Conservation (phyloP, 768 basidiomycete species). For the Cubamyces sp. region DNA sequence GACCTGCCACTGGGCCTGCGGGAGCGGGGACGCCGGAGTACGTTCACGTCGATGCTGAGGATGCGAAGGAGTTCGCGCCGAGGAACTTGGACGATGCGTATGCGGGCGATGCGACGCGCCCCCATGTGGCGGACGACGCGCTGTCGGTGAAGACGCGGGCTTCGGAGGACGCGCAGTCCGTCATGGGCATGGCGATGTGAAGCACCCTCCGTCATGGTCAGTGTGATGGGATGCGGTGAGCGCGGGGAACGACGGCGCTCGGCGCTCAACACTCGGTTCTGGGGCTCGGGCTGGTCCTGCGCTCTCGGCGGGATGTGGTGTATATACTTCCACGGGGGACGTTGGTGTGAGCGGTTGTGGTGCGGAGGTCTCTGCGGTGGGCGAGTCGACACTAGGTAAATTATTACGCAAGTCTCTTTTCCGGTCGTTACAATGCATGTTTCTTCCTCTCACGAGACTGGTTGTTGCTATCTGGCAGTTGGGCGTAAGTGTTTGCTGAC, state of each 20-base stretch:
- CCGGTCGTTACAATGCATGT: conserved; percentile 8
- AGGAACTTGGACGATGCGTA: conserved; percentile 28
- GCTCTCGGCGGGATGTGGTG: neutral
- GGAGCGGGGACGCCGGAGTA: conserved; percentile 6
- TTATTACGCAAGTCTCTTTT: conserved; percentile 18
- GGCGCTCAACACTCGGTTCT: neutral
- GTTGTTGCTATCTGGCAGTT: too few relatives aligned
- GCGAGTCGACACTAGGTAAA: conserved; percentile 5
- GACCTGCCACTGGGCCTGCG: neutral
- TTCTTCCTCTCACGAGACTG: neutral
- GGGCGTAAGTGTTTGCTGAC: too few relatives aligned
- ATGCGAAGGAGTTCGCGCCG: neutral
- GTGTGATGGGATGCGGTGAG: too few relatives aligned
- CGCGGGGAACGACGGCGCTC: too few relatives aligned
- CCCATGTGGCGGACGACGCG: conserved; percentile 12
- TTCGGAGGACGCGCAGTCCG: conserved; percentile 14
- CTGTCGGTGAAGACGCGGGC: conserved; percentile 14
- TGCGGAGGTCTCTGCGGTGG: too few relatives aligned
- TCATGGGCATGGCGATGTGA: conserved; percentile 23
- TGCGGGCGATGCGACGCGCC: conserved; percentile 4
- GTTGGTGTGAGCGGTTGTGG: too few relatives aligned
- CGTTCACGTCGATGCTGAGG: conserved; percentile 7
- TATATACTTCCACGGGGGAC: neutral
- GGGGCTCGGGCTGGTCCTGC: conserved; percentile 3
- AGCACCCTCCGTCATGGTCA: too few relatives aligned